Evolutionary conservation across 495 filamentous ascomycete genomes (phyloP).

Genomic region (Xylona heveae): DNA sequence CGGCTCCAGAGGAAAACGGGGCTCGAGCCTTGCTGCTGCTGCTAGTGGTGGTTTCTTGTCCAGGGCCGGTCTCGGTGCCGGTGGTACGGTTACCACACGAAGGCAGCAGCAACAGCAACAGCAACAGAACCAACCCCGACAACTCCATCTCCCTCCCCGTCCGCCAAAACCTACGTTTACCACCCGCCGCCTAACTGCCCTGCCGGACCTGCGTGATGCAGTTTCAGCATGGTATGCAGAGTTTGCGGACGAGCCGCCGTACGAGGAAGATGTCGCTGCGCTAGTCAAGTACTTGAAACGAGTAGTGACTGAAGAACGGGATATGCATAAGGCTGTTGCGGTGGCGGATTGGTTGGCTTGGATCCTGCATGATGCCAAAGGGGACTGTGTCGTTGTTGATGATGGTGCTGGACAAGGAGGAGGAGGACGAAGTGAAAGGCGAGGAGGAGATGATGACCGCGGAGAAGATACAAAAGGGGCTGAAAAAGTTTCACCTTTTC

Average conservation of each 20-base stretch:
- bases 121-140: constrained; percentile 15
- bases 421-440: constrained; percentile 15
- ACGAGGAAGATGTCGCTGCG: constrained; percentile 51
- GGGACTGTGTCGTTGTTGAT: background rate
- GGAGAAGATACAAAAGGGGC: constrained; percentile 1
- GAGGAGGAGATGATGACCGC: background rate
- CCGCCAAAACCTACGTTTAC: constrained; percentile 42
- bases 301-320: constrained; percentile 49
- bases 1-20: too few species aligned
- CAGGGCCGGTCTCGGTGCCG: background rate
- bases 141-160: constrained; percentile 25
- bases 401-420: constrained; percentile 5
- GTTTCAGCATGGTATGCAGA: constrained; percentile 45
- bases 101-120: constrained; percentile 1
- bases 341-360: constrained; percentile 51
- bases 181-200: constrained; percentile 26
- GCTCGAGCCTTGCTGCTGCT: too few species aligned
- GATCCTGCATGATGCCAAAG: constrained; percentile 35
- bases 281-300: constrained; percentile 42
- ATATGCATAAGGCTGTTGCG: constrained; percentile 52
- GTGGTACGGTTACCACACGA: background rate
- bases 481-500: constrained; percentile 2
- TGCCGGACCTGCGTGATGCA: constrained; percentile 36
- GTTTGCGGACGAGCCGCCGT: constrained; percentile 48
- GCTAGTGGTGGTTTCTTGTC: too few species aligned